A percentile compares a stretch with the other conserved stretches of the same genome.
phyloP scores from a whole-genome alignment of 2,329 filamentous ascomycete species.

The Calonectria henricotiae region DNA sequence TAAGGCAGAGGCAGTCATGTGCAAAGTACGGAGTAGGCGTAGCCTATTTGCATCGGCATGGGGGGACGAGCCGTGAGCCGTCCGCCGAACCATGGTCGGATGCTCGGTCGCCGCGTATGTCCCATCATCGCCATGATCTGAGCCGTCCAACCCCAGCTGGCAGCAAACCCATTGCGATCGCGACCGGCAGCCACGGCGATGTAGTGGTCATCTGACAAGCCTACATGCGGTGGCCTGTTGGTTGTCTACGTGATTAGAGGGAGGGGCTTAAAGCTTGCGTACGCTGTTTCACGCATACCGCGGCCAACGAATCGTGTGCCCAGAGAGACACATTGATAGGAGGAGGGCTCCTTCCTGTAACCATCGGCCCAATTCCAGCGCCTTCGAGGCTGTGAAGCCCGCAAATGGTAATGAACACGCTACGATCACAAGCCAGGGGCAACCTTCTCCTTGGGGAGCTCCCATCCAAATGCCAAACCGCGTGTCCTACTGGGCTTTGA shows the following conservation, averaged over 20 bases:
- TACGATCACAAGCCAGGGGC: conserved; percentile 7
- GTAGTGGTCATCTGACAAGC: conserved; percentile 4
- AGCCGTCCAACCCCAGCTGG: conserved; percentile 34
- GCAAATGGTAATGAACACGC: conserved; percentile 26
- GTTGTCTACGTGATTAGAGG: conserved; percentile 8
- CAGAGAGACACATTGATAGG: conserved; percentile 5
- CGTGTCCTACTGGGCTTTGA: conserved; percentile 28
- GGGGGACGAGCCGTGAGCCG: conserved; percentile 16
- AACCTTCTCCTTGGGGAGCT: neutral
- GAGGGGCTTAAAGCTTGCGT: conserved; percentile 26
- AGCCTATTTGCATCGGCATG: conserved; percentile 17
- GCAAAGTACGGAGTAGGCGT: conserved; percentile 21
- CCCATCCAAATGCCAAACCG: conserved; percentile 25
- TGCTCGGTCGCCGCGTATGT: conserved; percentile 23
- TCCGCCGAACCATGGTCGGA: conserved; percentile 22
- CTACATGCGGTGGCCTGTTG: conserved; percentile 8
- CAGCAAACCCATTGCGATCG: conserved; percentile 4
- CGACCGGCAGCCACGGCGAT: conserved; percentile 20
- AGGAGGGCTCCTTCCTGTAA: conserved; percentile 10
- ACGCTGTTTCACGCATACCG: conserved; percentile 31
- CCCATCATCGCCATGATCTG: conserved; percentile 27
- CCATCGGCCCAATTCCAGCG: conserved; percentile 19
- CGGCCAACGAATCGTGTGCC: conserved; percentile 22
- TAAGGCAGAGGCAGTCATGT: conserved; percentile 22
- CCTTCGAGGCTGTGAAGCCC: conserved; percentile 22